These are phyloP conservation scores for Leishmania tarentolae DNA, from an alignment of 208 protist species.

Conservation along the genomic window DNA sequence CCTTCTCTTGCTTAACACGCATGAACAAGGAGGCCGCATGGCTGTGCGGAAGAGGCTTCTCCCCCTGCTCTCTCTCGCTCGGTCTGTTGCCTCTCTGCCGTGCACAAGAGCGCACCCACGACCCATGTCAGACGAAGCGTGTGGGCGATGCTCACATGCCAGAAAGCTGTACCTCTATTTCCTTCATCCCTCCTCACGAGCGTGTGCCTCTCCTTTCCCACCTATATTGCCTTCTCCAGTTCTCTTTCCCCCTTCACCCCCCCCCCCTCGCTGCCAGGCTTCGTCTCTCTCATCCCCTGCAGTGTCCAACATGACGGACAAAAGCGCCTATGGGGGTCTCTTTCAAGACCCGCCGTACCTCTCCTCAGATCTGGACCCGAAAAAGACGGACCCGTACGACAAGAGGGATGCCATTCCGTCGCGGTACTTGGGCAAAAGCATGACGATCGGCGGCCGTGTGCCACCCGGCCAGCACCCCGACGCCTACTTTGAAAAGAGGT, in stretches of 20 bases:
- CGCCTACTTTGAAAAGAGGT: constrained; percentile 75
- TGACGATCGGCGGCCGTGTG: constrained; percentile 46
- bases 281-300: neutral
- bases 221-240: neutral
- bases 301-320: constrained; percentile 55
- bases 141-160: neutral
- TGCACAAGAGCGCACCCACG: neutral
- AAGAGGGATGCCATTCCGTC: constrained; percentile 83
- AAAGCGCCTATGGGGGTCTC: constrained; percentile 84
- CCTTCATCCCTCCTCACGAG: neutral
- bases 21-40: neutral
- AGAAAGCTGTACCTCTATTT: neutral
- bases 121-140: neutral
- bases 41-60: neutral
- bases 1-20: neutral
- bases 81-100: neutral
- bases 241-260: no score
- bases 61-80: neutral
- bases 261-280: neutral
- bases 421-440: constrained; percentile 77
- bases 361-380: constrained; percentile 63
- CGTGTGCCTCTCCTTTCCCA: neutral
- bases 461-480: constrained; percentile 53
- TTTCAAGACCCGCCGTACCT: constrained; percentile 86
- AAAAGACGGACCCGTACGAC: constrained; percentile 81